These are phyloP conservation scores for Metschnikowia lachancei DNA, from an alignment of 805 yeast species.

Conservation along the genomic window DNA sequence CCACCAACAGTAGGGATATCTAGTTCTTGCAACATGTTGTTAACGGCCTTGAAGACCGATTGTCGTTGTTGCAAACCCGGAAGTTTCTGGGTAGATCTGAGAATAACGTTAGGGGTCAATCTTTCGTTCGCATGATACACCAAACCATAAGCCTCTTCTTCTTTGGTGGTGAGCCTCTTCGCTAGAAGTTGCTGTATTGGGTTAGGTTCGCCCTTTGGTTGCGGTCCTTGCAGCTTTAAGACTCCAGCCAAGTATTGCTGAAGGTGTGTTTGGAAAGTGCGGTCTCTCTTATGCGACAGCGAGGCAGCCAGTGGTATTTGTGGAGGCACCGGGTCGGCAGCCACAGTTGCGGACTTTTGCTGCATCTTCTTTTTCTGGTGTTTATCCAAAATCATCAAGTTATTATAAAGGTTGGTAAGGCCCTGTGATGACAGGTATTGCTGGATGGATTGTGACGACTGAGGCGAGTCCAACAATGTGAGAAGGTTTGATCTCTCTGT, in stretches of 20 bases:
- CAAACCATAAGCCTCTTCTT: slow-evolving; percentile 82
- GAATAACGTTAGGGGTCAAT: slow-evolving; percentile 72
- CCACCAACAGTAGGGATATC: slow-evolving; percentile 62
- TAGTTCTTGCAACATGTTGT: slow-evolving; percentile 70
- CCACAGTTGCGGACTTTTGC: slow-evolving; percentile 31
- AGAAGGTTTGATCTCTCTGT: slow-evolving; percentile 77
- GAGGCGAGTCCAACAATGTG: slow-evolving; percentile 83
- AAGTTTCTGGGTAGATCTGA: slow-evolving; percentile 62
- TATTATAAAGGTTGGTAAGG: slow-evolving; percentile 77
- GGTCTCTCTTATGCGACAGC: slow-evolving; percentile 43
- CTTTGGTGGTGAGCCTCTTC: slow-evolving; percentile 64
- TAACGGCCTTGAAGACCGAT: slow-evolving; percentile 71
- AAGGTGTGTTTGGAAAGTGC: slow-evolving; percentile 44
- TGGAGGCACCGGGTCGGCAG: slow-evolving; percentile 52
- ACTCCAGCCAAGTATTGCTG: slow-evolving; percentile 42
- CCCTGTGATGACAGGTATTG: slow-evolving; percentile 87
- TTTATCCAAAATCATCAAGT: slow-evolving; percentile 69
- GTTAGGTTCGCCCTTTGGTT: slow-evolving; percentile 35
- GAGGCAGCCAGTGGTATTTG: slow-evolving; percentile 53
- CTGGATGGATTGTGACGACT: slow-evolving; percentile 65
- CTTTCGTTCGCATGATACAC: slow-evolving; percentile 69
- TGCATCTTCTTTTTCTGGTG: slow-evolving; percentile 52
- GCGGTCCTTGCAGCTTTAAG: slow-evolving; percentile 33
- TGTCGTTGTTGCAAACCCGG: slow-evolving; percentile 55
- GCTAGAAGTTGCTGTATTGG: slow-evolving; percentile 46